Evolutionary conservation across 2,329 filamentous ascomycete species (phyloP).

Genomic region (Scleromitrula shiraiana): DNA sequence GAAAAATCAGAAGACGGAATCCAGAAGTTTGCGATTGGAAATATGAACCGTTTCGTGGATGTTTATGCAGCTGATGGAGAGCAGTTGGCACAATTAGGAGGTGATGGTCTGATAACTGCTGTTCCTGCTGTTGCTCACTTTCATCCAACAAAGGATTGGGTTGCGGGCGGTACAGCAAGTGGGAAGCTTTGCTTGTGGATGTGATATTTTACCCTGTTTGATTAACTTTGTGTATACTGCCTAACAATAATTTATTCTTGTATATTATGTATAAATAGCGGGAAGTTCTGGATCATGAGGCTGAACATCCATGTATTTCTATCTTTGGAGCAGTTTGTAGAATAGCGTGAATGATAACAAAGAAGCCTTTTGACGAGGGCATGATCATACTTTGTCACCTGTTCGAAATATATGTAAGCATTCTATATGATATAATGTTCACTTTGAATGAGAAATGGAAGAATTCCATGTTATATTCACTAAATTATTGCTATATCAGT

Average conservation of each 20-base stretch:
- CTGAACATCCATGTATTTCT: too few relatives aligned
- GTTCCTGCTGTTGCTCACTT: conserved; percentile 91
- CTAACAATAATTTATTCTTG: too few relatives aligned
- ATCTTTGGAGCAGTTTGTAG: too few relatives aligned
- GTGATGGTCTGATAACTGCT: conserved; percentile 76
- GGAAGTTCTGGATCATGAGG: too few relatives aligned
- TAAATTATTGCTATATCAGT: too few relatives aligned
- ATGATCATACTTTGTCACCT: too few relatives aligned
- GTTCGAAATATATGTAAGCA: too few relatives aligned
- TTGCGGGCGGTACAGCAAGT: conserved; percentile 83
- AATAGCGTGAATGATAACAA: too few relatives aligned
- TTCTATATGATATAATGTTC: too few relatives aligned
- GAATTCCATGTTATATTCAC: too few relatives aligned
- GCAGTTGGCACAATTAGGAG: conserved; percentile 80
- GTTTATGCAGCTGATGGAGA: conserved; percentile 75
- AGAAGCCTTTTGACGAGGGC: too few relatives aligned
- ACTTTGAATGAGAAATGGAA: too few relatives aligned
- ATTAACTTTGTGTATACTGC: not conserved
- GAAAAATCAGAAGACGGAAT: conserved; percentile 66
- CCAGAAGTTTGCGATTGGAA: conserved; percentile 85
- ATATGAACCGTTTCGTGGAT: conserved; percentile 97
- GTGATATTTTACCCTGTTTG: conserved; percentile 34
- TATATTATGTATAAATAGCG: not conserved
- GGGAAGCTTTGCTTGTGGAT: conserved; percentile 91
- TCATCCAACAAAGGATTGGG: conserved; percentile 82